Evolutionary conservation across 352 stramenopile genomes (phyloP).

Genomic region (Phytophthora pluvialis): DNA sequence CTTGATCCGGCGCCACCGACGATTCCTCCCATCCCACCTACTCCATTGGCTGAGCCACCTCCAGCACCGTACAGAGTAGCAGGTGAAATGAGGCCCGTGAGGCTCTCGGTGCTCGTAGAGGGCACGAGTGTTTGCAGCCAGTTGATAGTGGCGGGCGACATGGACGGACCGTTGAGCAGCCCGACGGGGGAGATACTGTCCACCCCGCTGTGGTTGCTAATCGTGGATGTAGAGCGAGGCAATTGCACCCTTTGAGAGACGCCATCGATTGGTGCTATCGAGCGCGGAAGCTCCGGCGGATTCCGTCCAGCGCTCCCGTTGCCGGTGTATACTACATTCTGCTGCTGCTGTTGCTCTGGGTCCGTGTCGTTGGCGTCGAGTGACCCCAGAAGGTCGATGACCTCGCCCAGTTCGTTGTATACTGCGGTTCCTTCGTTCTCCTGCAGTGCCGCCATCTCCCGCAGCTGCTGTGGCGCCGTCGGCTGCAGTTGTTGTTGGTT

Average conservation of each 20-base stretch:
- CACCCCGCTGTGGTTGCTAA: conserved; percentile 45
- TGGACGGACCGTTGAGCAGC: conserved; percentile 60
- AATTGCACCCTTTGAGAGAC: conserved; percentile 52
- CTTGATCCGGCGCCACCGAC: conserved; percentile 19
- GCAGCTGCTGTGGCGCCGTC: conserved; percentile 29
- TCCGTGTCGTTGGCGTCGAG: conserved; percentile 68
- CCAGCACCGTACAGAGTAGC: conserved; percentile 44
- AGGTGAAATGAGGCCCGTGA: conserved; percentile 66
- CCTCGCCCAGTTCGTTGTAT: conserved; percentile 71
- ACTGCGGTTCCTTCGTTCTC: conserved; percentile 47
- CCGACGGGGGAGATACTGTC: conserved; percentile 67
- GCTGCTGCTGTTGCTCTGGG: conserved; percentile 24
- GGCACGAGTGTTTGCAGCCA: conserved; percentile 80
- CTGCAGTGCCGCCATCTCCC: conserved; percentile 39
- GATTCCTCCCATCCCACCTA: conserved; percentile 19
- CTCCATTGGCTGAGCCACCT: conserved; percentile 22
- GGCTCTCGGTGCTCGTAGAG: conserved; percentile 68
- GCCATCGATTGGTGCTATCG: neutral
- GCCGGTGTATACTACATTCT: neutral
- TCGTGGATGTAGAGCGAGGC: conserved; percentile 50
- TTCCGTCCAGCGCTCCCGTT: conserved; percentile 5
- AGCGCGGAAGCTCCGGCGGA: neutral
- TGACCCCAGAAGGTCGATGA: conserved; percentile 71
- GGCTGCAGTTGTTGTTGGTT: conserved; percentile 18
- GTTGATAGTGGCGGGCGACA: conserved; percentile 80